Base-by-base conservation (phyloP, 495 filamentous ascomycete genomes). In the Rhizodiscina lignyota region DNA sequence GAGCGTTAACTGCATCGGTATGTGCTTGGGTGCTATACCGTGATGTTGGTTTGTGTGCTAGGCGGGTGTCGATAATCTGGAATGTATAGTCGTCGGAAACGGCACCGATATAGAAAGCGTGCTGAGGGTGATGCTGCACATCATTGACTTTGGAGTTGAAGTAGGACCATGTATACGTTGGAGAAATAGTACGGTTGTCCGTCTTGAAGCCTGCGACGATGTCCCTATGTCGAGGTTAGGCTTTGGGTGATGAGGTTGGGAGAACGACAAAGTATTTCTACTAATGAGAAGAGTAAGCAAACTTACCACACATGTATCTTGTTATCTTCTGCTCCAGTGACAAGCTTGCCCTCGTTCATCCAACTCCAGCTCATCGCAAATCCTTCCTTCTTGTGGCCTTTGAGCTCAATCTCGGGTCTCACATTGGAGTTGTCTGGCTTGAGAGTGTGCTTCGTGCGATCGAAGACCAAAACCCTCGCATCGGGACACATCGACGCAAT, bases 1-100 rank as follows among this genome's bases (percentile, higher is more conserved):
- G 64, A 8, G 80, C 79, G 55, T 99, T 99, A 49, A 99, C 85
- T 16, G 86, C 86, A 52, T 96, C 91, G 16, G 64, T 66, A 50
- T 99, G 89, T 5, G 68, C 73, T 30, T 62, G 54, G 11, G 45
- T 45, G 35, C 70, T 70, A 16, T 75, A 75, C 13, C 6, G 24
- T 13, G 64, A 61, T 12, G 79, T 73, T 4, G 79, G 72, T 32
- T 68, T 45, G 38, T 62, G 74, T n/a, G 72, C 63, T 34, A 67
- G 62, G 31, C 91, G 79, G 17, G 77, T 67, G 55, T 99, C 91
- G 34, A 96, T 64, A 35, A 99, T 79, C 53, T 93, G 80, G 26
- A 96, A 70, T 3, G 82, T 94, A 39, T 87, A 67, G 49, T 99
- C 91, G 51, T 99, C 91, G 16, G 91, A 96, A 1, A 93, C 89